A percentile compares a stretch with the other conserved stretches of the same genome.
Conservation (phyloP, 2,329 filamentous ascomycete species). For the Rugonectria rugulosa region DNA sequence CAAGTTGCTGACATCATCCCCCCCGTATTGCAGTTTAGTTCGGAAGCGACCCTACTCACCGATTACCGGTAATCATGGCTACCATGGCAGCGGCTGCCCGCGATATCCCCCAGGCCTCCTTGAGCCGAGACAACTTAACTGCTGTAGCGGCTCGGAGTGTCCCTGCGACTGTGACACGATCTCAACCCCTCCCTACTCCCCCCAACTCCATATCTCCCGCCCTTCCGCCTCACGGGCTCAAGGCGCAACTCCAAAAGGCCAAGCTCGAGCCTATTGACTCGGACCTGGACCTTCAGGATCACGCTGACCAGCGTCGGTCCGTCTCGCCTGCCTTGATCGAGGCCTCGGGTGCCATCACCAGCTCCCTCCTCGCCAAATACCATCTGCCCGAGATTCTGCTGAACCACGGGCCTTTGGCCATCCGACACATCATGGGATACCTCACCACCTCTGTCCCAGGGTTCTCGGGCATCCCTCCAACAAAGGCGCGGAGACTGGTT, state of each 20-base stretch:
- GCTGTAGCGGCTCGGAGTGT: conserved; percentile 73
- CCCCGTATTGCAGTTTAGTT: conserved; percentile 49
- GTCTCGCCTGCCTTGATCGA: conserved; percentile 67
- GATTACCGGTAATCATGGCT: conserved; percentile 63
- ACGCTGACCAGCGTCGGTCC: conserved; percentile 43
- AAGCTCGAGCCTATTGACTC: conserved; percentile 76
- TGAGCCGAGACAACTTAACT: conserved; percentile 74
- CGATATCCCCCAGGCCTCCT: conserved; percentile 70
- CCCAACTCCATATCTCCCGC: conserved; percentile 94
- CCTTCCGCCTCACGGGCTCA: conserved; percentile 81
- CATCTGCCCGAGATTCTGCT: conserved; percentile 91
- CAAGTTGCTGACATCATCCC: conserved; percentile 29
- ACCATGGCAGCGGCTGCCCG: conserved; percentile 71
- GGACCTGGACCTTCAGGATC: conserved; percentile 84
- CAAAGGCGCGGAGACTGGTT: conserved; percentile 88
- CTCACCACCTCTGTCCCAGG: conserved; percentile 92
- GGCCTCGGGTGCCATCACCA: conserved; percentile 82
- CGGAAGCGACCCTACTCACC: conserved; percentile 52
- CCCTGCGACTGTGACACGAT: conserved; percentile 65
- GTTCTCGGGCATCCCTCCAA: conserved; percentile 86
- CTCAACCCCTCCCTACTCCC: conserved; percentile 81
- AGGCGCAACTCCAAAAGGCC: conserved; percentile 69
- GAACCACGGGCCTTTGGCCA: conserved; percentile 87
- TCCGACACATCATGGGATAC: conserved; percentile 94
- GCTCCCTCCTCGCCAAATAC: conserved; percentile 83